Conservation (phyloP, 1,139 yeast genomes). For the Suhomyces bolitotheri region DNA sequence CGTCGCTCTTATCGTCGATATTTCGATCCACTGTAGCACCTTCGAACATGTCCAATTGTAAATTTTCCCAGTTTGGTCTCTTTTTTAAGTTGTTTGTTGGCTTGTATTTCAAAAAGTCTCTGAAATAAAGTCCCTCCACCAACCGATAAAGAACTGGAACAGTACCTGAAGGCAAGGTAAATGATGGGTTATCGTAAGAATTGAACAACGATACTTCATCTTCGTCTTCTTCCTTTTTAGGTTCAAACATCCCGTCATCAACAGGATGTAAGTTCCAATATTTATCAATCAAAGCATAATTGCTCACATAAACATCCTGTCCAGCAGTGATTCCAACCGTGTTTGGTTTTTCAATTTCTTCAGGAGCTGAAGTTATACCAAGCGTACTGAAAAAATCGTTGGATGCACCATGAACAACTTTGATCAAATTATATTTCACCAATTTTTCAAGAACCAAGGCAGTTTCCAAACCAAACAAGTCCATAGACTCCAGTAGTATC, state of each 20-base stretch:
- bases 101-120: conserved; percentile 47
- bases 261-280: conserved; percentile 49
- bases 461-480: conserved; percentile 59
- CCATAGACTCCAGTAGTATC: conserved; percentile 51
- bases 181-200: conserved; percentile 47
- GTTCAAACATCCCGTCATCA: conserved; percentile 18
- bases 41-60: conserved; percentile 40
- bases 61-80: conserved; percentile 48
- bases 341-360: conserved; percentile 5
- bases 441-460: conserved; percentile 32
- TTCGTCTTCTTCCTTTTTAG: conserved; percentile 14
- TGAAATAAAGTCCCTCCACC: conserved; percentile 50
- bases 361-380: conserved; percentile 9
- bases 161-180: conserved; percentile 52
- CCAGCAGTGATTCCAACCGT: conserved; percentile 37
- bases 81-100: conserved; percentile 41
- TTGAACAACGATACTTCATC: conserved; percentile 16
- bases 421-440: conserved; percentile 27
- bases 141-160: conserved; percentile 52
- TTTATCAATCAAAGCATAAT: conserved; percentile 42
- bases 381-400: conserved; percentile 35
- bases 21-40: conserved; percentile 41
- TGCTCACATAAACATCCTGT: conserved; percentile 32
- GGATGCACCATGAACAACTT: conserved; percentile 23
- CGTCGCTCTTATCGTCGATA: conserved; percentile 33